Evolutionary conservation across 495 filamentous ascomycete species (phyloP).

Genomic region (Neurospora sp.): DNA sequence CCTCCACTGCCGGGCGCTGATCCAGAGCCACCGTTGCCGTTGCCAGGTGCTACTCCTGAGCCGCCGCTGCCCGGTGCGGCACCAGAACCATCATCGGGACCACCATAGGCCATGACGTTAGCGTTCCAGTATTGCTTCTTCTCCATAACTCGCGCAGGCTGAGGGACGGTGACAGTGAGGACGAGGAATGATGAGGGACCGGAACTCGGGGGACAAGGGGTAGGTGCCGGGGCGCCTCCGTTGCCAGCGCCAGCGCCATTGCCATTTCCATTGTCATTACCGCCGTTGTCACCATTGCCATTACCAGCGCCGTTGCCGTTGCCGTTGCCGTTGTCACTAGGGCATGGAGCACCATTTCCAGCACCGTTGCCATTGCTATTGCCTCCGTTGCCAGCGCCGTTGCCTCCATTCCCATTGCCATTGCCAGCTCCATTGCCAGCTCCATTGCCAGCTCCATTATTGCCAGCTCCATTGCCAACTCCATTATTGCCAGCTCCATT

Average conservation of each 20-base stretch:
- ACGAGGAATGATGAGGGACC: conserved; percentile 2
- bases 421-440: not conserved
- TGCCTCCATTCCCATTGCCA: not conserved
- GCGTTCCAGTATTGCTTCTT: not conserved
- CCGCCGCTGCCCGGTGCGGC: not conserved
- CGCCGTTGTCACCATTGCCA: not conserved
- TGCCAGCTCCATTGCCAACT: not conserved
- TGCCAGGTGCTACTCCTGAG: not conserved
- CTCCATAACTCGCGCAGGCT: not conserved
- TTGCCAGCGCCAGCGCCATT: not conserved
- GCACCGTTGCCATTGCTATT: conserved; percentile 1
- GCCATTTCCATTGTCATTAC: conserved; percentile 1
- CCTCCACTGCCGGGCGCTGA: not conserved
- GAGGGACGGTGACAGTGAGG: conserved; percentile 9
- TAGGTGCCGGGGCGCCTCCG: not conserved
- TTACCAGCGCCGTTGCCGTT: too few species aligned
- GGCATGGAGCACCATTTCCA: not conserved
- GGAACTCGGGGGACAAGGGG: conserved; percentile 4
- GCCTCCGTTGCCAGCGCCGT: not conserved
- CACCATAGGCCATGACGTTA: not conserved
- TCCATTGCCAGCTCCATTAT: too few species aligned
- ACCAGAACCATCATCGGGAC: not conserved
- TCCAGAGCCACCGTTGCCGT: not conserved
- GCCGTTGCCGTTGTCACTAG: not conserved
- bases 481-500: not conserved